Evolutionary conservation across 208 protist species (phyloP), one percentile per base, ranked within the genome.

Genomic region (Crithidia thermophila): DNA sequence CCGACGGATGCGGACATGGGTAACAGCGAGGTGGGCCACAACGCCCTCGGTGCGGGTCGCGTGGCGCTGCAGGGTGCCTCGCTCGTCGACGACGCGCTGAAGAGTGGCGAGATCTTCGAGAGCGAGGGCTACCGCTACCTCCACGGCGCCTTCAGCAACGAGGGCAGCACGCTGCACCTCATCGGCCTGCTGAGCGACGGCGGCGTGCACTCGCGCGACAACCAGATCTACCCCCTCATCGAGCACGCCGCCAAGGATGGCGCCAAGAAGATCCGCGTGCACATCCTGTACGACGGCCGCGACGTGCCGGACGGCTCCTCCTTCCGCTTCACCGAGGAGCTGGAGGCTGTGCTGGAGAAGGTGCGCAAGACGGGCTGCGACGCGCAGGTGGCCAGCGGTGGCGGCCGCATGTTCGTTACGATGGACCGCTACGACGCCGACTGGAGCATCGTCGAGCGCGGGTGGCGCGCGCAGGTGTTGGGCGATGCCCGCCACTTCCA

Each of bases 371-470:
- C 30, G 28, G 94, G 92, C 56, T 91, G 89, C 65, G 90, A 97
- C 58, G 87, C 85, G n/a, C 77, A 80, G 49, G 94, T 98, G 55
- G 97, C 85, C 40, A 95, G 88, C 64, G 97, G 97, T 52, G 97
- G 97, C 46, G 97, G 97, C 57, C 85, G 97, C 63, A 98, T 98
- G 97, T 89, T 95, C 66, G 92, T 97, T 49, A 97, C 94, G 20
- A 98, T 98, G 97, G 97, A 98, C 67, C 87, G 97, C 67, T 98
- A 98, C 82, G 89, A 97, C 50, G 92, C 95, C 10, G 94, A 98
- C 79, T 98, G 97, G 97, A 69, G 60, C 23, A 98, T 98, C 45
- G 97, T 98, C 6, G 87, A 98, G 79, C 89, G 95, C 46, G 97
- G 97, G 53, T 98, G 92, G 91, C 84, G 81, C 42, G 78, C 88